Percentiles rank a stretch among this genome's conserved stretches.
These are phyloP conservation scores for maize (Zea mays) DNA, from an alignment of 176 grass and related monocot species.

Conservation along the genomic window DNA sequence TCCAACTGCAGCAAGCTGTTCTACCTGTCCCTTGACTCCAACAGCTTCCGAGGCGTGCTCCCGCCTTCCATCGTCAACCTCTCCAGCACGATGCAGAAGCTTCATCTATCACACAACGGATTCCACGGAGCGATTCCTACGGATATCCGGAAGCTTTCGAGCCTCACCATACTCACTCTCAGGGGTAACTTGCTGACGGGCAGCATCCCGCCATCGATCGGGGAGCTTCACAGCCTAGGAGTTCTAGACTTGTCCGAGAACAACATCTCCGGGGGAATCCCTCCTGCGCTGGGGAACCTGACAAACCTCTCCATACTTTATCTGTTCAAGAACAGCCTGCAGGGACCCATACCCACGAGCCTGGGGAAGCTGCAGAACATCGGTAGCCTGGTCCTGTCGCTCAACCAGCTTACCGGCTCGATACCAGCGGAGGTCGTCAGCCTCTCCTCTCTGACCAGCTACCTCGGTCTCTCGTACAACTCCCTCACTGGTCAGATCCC, in stretches of 20 bases:
- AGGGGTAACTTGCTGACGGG: slow-evolving; percentile 8
- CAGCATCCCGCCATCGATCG: slow-evolving; percentile 14
- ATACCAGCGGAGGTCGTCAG: slow-evolving; percentile 12
- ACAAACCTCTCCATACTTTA: slow-evolving; percentile 16
- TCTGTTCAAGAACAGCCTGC: slow-evolving; percentile 13
- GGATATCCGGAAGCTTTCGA: slow-evolving; percentile 11
- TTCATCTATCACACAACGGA: neutral
- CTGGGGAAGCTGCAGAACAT: slow-evolving; percentile 24
- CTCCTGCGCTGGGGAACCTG: slow-evolving; percentile 13
- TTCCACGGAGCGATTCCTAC: slow-evolving; percentile 15
- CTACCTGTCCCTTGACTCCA: neutral
- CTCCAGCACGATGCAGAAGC: neutral
- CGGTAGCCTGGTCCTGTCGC: slow-evolving; percentile 29
- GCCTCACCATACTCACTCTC: slow-evolving; percentile 5
- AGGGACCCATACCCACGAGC: slow-evolving; percentile 32
- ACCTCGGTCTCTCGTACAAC: slow-evolving; percentile 27
- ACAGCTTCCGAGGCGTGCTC: slow-evolving; percentile 34
- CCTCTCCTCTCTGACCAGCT: slow-evolving; percentile 27
- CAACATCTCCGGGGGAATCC: slow-evolving; percentile 33
- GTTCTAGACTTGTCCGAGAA: slow-evolving; percentile 11
- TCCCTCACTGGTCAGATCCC: slow-evolving; percentile 16
- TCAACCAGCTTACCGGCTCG: slow-evolving; percentile 24
- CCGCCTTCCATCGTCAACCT: slow-evolving; percentile 7
- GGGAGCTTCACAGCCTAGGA: neutral
- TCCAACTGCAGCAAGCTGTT: slow-evolving; percentile 12